Percentiles rank a stretch among this genome's conserved stretches.
These are phyloP conservation scores for Ministeria vibrans DNA, from an alignment of 78 protist species.

Conservation along the genomic window DNA sequence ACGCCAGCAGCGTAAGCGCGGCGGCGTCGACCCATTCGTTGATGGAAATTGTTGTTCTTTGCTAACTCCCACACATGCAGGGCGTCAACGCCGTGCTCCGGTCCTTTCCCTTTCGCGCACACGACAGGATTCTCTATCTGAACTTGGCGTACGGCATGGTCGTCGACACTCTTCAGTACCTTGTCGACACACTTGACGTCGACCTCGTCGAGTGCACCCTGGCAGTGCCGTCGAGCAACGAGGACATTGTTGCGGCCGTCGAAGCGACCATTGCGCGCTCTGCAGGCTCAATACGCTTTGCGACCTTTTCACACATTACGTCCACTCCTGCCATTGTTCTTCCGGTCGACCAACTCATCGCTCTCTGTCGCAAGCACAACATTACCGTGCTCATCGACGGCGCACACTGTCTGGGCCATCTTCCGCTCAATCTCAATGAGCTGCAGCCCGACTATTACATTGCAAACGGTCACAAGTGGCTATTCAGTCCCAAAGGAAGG, in stretches of 20 bases:
- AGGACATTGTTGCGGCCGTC: not conserved
- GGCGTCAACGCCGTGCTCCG: slow-evolving; percentile 17
- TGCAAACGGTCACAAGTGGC: slow-evolving; percentile 14
- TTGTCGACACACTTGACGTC: not conserved
- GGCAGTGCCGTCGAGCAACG: not conserved
- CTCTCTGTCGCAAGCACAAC: not conserved
- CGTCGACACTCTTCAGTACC: not conserved
- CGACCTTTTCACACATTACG: not conserved
- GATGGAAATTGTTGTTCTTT: not conserved
- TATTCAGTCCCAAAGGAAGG: not conserved
- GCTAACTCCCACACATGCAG: not conserved
- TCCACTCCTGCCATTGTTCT: not conserved
- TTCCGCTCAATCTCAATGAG: not conserved
- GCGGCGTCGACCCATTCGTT: not conserved
- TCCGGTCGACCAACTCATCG: not conserved
- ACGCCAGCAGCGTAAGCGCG: not conserved
- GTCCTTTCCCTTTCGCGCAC: not conserved
- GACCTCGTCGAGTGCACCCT: slow-evolving; percentile 7
- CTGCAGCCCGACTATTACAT: slow-evolving; percentile 7
- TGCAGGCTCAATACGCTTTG: not conserved
- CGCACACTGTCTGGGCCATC: slow-evolving; percentile 10
- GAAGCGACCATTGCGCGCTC: not conserved
- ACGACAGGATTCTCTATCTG: not conserved
- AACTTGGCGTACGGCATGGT: slow-evolving; percentile 5
- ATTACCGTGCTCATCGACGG: slow-evolving; percentile 6